Evolutionary conservation across 140 eudicot genomes (phyloP), one percentile per base, ranked within the genome.

Genomic region (Stevia rebaudiana): DNA sequence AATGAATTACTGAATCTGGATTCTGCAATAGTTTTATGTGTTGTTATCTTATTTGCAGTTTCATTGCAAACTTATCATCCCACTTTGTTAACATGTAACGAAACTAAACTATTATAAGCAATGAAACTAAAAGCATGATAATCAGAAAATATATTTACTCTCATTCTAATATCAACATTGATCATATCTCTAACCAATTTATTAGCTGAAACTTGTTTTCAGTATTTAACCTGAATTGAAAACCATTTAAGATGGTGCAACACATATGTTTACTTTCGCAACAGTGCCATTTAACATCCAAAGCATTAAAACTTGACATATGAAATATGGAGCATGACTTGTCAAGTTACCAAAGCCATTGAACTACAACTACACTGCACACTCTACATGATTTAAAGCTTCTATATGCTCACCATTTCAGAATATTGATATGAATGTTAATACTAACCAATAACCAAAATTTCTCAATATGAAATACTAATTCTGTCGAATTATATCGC

Each of bases 151-250:
- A 11, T 61, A 33, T 19, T 48, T 40, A 18, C 60, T 19, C 50
- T 43, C 6, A 13, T 23, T 65, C 59, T 11, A 65, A 10, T 19
- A 65, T 16, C 19, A 13, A 21, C 58, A 43, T 43, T 13, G 39
- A 69, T 24, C 74, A 43, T 56, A 69, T 69, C 39, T 23, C 60
- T 25, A 44, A 43, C 44, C 70, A 64, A 30, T 46, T 4, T 10
- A 21, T 35, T 3, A 69, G 9, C 68, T 44, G 23, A 69, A 68
- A 18, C 5, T 68, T 25, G 53, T 46, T 22, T 28, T 43, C 47
- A 16, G 5, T 56, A 25, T 6, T 21, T 44, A 31, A 19, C 6
- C 6, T 5, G 6, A n/a, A 44, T 18, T 31, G 21, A 36, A 8
- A 68, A 39, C 24, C 3, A 16, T 35, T 24, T 23, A 22, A 2